Percentiles rank a stretch among this genome's conserved stretches.
These are phyloP conservation scores for Conticribra weissflogii DNA, from an alignment of 108 stramenopile species.

Conservation along the genomic window DNA sequence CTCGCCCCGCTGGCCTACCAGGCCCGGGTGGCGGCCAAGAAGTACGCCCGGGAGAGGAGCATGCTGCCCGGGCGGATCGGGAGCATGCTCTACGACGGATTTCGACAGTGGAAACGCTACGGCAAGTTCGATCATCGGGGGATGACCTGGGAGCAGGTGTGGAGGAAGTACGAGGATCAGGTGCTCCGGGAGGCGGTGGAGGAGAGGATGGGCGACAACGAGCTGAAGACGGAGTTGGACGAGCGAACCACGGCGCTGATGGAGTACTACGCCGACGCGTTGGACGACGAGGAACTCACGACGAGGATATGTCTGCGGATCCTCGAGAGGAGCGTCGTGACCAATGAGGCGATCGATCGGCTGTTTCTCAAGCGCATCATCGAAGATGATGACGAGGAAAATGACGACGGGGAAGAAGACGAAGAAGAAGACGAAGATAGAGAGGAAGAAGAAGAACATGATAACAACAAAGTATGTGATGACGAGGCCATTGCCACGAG, in stretches of 20 bases:
- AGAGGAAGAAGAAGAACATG: constrained; percentile 6
- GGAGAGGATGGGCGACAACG: constrained; percentile 9
- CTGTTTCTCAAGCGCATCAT: constrained; percentile 47
- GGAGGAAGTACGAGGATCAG: constrained; percentile 90
- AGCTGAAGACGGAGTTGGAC: constrained; percentile 4
- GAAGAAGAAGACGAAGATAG: constrained; percentile 9
- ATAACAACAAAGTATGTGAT: too few relatives aligned
- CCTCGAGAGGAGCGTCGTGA: constrained; percentile 85
- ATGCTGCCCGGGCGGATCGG: constrained; percentile 75
- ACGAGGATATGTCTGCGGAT: constrained; percentile 86
- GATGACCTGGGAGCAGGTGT: constrained; percentile 94
- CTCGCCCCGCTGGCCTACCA: constrained; percentile 91
- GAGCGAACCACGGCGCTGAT: not conserved
- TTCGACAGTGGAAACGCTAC: constrained; percentile 76
- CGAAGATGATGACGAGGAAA: constrained; percentile 13
- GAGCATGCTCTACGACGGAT: constrained; percentile 90
- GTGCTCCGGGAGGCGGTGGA: constrained; percentile 54
- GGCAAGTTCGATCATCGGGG: constrained; percentile 85
- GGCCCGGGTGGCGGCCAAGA: constrained; percentile 90
- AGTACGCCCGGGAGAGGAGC: constrained; percentile 92
- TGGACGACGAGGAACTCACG: constrained; percentile 80
- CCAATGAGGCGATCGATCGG: constrained; percentile 85
- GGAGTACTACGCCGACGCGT: constrained; percentile 23
- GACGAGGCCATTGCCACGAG: not conserved
- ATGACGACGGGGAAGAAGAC: too few relatives aligned